phyloP scores from a whole-genome alignment of 179 eudicot genomes.

The Heliamphora pulchella region DNA sequence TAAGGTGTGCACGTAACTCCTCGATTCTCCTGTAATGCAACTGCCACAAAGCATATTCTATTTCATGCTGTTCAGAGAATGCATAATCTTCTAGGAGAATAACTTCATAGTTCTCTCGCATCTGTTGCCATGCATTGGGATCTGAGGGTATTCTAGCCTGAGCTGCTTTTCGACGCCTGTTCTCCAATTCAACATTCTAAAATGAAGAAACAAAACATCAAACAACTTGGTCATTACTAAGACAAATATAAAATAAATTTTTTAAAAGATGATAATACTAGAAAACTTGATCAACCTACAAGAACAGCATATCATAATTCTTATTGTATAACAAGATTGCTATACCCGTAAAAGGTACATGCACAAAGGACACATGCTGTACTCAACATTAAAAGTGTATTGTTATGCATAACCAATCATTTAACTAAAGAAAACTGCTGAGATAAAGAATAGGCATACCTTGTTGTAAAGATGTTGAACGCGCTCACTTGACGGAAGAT shows the following conservation, averaged over 20 bases:
- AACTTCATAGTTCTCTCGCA: constrained; percentile 58
- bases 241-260: no score
- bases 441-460: constrained; percentile 28
- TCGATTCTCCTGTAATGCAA: constrained; percentile 51
- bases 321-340: no score
- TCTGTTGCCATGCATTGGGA: constrained; percentile 51
- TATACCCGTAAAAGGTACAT: no score
- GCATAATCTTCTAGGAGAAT: constrained; percentile 51
- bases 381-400: no score
- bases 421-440: constrained; percentile 7
- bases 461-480: constrained; percentile 63
- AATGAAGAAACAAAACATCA: no score
- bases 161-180: constrained; percentile 34
- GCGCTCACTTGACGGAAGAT: constrained; percentile 50
- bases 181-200: constrained; percentile 61
- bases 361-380: no score
- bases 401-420: constrained; percentile 2
- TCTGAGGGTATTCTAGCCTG: constrained; percentile 45
- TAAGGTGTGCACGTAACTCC: constrained; percentile 38
- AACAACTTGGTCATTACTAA: no score
- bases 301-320: no score
- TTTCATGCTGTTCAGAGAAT: constrained; percentile 49
- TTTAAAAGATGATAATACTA: no score
- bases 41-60: constrained; percentile 61
- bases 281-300: no score